Evolutionary conservation across 2,329 filamentous ascomycete genomes (phyloP), one percentile per base, ranked within the genome.

Genomic region (Aspergillus arachidicola): DNA sequence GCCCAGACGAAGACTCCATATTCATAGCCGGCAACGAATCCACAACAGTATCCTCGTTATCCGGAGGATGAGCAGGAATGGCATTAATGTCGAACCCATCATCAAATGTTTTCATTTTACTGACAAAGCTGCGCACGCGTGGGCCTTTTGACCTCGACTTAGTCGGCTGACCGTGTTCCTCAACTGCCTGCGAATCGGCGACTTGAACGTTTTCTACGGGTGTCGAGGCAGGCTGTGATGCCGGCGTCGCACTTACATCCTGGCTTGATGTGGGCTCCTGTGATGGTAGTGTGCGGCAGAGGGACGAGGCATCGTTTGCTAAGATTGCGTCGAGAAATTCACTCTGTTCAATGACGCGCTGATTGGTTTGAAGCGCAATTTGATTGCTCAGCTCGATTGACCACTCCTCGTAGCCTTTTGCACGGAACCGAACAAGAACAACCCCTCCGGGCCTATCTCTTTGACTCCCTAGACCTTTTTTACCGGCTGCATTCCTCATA

Each of bases 261-360:
- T 72, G 62, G 65, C 77, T 57, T 68, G 73, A 63, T 43, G 82
- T 83, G 46, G 86, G 79, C 67, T 79, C 76, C 4, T 34, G 21
- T 14, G 32, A 28, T 14, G 79, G 77, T 6, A 96, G 84, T 6
- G 89, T 85, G 43, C 88, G 86, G 62, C 91, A 88, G 23, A 98
- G 82, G 50, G 86, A 84, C 63, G 85, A 87, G 7, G 92, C 87
- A 78, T 98, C 90, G 57, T 90, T 91, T n/a, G 83, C 88, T 32
- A 98, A 80, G 53, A 99, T 95, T 1, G 91, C 91, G 75, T 97
- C 93, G 2, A 99, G 83, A 66, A 99, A 96, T 70, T 97, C 94
- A 62, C 91, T 93, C 73, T 97, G 93, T 69, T 94, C 89, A 59
- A 97, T 89, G 2, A 93, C 89, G 4, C 93, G 87, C 74, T 96